Base-by-base conservation (phyloP, 2,329 filamentous ascomycete genomes). In the Claviceps sp. region DNA sequence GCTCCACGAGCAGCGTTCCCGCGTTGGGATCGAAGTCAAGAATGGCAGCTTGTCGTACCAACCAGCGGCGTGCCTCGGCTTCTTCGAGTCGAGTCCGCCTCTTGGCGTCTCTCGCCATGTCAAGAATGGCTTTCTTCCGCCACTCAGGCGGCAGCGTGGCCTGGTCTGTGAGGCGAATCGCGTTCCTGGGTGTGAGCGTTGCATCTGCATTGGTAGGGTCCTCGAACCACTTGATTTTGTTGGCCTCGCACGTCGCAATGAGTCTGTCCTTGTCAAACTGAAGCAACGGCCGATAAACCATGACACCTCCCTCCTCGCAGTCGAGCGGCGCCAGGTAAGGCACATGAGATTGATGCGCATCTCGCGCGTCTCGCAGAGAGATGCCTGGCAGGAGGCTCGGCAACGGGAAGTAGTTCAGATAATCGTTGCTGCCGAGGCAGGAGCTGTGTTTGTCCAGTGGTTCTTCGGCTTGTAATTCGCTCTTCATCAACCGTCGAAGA, bases 121-220 rank as follows among this genome's bases (percentile, higher is more conserved):
- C 66, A 2, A 91, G 66, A 5, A 96, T 73, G 0, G 79, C 72
- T 0, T 76, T 69, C 51, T 82, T 80, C 54, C 79, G 79, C 2
- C 97, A 68, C 0, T 89, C 88, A 9, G 64, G 64, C 0, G 93
- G 91, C 4, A 97, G 69, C 2, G 65, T 61, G 53, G 82, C 68
- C 4, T 75, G 67, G 26, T 72, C 68, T 44, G 95, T 64, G 63
- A 85, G 71, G 36, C 91, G 80, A 39, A 96, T 73, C 0, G 91
- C 82, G 61, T 98, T 98, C 39, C 93, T 79, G 45, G 76, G 68
- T 0, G 93, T 95, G 53, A 94, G 68, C 0, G 83, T 88, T 8
- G 73, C 76, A 60, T 96, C 85, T 16, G 73, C 66, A 61, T 98
- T 98, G 1, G 90, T 96, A 43, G 73, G 70, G 63, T 98, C 93